Percentiles rank a stretch among this genome's conserved stretches.
Conservation (phyloP, 345 rosid species). For the Salix arbutifolia region DNA sequence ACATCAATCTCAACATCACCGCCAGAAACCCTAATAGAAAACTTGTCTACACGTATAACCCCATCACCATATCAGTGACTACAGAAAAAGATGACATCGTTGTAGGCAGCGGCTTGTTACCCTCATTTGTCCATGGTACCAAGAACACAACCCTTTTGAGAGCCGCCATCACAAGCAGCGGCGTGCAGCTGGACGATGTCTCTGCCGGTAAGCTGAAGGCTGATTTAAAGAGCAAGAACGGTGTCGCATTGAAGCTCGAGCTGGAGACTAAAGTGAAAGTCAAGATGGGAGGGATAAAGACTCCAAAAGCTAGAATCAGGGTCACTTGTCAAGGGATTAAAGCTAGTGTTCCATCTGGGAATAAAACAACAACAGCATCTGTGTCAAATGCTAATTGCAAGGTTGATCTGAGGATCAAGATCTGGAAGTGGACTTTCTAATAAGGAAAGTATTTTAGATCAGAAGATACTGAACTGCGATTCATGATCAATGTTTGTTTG, state of each 20-base stretch:
- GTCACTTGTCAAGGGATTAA: conserved; percentile 66
- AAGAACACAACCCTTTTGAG: conserved; percentile 69
- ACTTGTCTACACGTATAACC: conserved; percentile 53
- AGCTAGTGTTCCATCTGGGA: conserved; percentile 53
- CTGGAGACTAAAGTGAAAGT: conserved; percentile 62
- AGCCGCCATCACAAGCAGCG: conserved; percentile 37
- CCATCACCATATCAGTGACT: conserved; percentile 34
- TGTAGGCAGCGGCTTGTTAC: conserved; percentile 54
- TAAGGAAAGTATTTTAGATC: too few species aligned
- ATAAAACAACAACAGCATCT: conserved; percentile 47
- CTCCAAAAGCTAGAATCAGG: conserved; percentile 55
- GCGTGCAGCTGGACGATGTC: conserved; percentile 37
- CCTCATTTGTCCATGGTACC: conserved; percentile 56
- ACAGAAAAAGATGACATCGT: conserved; percentile 32
- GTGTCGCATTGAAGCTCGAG: conserved; percentile 48
- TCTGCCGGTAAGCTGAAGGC: conserved; percentile 45
- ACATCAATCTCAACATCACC: conserved; percentile 56
- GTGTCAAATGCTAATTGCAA: conserved; percentile 60
- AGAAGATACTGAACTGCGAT: not conserved
- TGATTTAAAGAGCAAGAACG: conserved; percentile 53
- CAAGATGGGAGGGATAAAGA: conserved; percentile 60
- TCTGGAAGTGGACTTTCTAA: conserved; percentile 75
- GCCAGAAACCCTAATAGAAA: conserved; percentile 81
- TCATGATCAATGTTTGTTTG: not conserved
- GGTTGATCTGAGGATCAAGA: conserved; percentile 73